These are phyloP conservation scores for Fusarium armeniacum DNA, from an alignment of 2,329 filamentous ascomycete species.

Conservation along the genomic window DNA sequence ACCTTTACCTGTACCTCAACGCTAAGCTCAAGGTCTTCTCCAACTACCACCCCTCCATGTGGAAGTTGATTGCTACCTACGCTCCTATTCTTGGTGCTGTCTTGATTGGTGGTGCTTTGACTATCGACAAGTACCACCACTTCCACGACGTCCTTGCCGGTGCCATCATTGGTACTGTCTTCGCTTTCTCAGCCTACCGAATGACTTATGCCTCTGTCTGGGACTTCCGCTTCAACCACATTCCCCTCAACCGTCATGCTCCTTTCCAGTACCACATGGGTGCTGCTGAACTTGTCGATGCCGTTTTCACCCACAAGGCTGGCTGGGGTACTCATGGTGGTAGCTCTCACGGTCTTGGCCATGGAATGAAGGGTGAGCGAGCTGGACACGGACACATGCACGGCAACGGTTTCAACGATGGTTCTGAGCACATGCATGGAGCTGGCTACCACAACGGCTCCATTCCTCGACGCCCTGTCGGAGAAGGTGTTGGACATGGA, in stretches of 20 bases:
- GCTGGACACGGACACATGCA: neutral
- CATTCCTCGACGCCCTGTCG: conserved; percentile 42
- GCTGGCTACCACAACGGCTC: conserved; percentile 24
- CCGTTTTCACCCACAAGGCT: conserved; percentile 70
- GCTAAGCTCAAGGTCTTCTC: conserved; percentile 82
- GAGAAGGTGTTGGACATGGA: conserved; percentile 6
- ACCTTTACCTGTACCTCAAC: conserved; percentile 80
- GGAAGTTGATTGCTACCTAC: conserved; percentile 77
- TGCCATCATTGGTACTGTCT: conserved; percentile 73
- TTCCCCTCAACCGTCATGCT: conserved; percentile 71
- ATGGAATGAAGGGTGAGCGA: conserved; percentile 7
- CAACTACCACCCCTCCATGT: conserved; percentile 80
- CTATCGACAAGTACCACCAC: conserved; percentile 81
- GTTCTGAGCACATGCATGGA: conserved; percentile 34
- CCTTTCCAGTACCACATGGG: conserved; percentile 66
- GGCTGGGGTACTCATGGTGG: conserved; percentile 66
- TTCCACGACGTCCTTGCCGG: conserved; percentile 81
- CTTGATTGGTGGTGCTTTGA: conserved; percentile 77
- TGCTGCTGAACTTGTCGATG: conserved; percentile 63
- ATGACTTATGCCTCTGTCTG: conserved; percentile 77
- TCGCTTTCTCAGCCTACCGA: conserved; percentile 75
- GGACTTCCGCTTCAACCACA: conserved; percentile 76
- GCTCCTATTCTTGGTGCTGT: conserved; percentile 76
- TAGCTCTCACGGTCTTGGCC: conserved; percentile 17
- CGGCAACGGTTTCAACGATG: conserved; percentile 30